Evolutionary conservation across 345 rosid species (phyloP).

Genomic region (Reutealis trisperma): DNA sequence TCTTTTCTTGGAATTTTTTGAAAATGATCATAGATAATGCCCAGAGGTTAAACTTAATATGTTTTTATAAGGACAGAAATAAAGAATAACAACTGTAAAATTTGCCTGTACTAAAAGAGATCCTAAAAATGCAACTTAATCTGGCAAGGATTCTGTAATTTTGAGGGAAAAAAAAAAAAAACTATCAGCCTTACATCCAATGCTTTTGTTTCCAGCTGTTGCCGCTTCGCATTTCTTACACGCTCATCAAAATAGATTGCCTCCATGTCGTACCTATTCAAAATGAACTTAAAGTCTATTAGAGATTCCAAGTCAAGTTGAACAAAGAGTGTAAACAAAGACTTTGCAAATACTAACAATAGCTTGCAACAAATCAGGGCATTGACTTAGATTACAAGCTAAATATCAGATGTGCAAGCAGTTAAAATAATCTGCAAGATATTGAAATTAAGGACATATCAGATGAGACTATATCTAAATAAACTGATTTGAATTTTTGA

Average conservation of each 20-base stretch:
- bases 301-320: conserved; percentile 17
- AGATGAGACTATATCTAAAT: not conserved
- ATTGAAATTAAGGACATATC: not conserved
- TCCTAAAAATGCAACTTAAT: not conserved
- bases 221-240: conserved; percentile 60
- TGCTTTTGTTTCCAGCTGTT: conserved; percentile 57
- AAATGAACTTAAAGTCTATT: conserved; percentile 19
- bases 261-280: conserved; percentile 62
- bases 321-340: not conserved
- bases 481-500: not conserved
- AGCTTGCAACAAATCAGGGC: not conserved
- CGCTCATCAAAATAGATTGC: conserved; percentile 72
- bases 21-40: not conserved
- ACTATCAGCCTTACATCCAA: conserved; percentile 51
- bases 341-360: not conserved
- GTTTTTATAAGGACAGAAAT: not conserved
- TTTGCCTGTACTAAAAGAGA: not conserved
- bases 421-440: not conserved
- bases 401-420: not conserved
- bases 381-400: not conserved
- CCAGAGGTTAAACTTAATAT: not conserved
- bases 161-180: not conserved
- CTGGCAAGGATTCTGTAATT: not conserved
- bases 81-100: not conserved
- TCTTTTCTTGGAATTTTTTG: not conserved